Base-by-base conservation (phyloP, 2,329 filamentous ascomycete species). In the Monilinia fructigena region DNA sequence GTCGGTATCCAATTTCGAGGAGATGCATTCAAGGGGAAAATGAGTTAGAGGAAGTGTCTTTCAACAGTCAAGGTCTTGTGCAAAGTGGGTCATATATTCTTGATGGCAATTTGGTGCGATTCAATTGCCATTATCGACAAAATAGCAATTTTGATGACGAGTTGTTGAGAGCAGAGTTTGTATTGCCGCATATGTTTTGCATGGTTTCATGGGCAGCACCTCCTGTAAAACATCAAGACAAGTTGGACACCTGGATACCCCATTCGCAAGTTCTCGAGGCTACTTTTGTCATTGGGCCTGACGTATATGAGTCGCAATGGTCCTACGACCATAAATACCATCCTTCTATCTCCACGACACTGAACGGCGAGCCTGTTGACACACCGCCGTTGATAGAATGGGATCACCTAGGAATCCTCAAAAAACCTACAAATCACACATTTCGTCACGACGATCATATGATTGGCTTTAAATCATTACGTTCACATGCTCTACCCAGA, bases 71-170 rank as follows among this genome's bases (percentile, higher is more conserved):
- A 40, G 63, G 63, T n/a, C 63, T 65, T 65, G 63, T 65, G 26
- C 63, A 65, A 48, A 38, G 63, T 16, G 83, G 83, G 18, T 84
- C 82, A 1, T 84, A 83, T 72, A 78, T 83, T 67, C 80, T 79
- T 63, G 80, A 83, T 68, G 80, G 78, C 4, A 84, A 83, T 65
- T 72, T 84, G 16, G 77, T 83, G 8, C 79, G 80, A 12, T 85
- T 84, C 77, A 81, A 82, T 68, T 84, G 83, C 65, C 79, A 81
- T 68, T 85, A 85, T 72, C 80, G 83, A 48, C 83, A 84, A 69
- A 80, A 82, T 63, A 80, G 82, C 7, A 80, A 78, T 48, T 83
- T 82, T 66, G 80, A 80, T 18, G 83, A 84, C 70, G 83, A 84
- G 66, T 75, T 85, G 20, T 77, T 85, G 5, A 78, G 82, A 55